A percentile compares a stretch with the other conserved stretches of the same genome.
These are phyloP conservation scores for Aquanectria penicillioides DNA, from an alignment of 2,329 filamentous ascomycete genomes.

Conservation along the genomic window DNA sequence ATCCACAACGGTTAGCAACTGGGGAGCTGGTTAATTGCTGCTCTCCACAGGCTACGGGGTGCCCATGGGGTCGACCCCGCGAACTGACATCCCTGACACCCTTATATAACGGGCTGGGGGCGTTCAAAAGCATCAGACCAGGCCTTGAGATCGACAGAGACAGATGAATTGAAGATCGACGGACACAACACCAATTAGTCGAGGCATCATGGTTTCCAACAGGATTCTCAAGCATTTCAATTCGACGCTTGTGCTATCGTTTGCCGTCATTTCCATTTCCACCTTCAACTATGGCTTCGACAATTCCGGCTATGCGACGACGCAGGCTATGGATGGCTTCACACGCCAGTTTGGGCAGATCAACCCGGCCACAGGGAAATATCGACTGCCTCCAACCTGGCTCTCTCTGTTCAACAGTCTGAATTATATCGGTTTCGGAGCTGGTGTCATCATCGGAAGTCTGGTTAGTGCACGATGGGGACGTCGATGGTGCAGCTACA, in stretches of 20 bases:
- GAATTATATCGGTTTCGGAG: slow-evolving; percentile 41
- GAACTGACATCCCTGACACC: too few species aligned
- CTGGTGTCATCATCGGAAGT: slow-evolving; percentile 43
- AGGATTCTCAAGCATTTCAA: too few species aligned
- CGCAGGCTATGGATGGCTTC: slow-evolving; percentile 51
- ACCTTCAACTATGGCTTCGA: slow-evolving; percentile 53
- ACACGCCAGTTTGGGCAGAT: slow-evolving; percentile 45
- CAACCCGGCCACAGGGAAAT: slow-evolving; percentile 36
- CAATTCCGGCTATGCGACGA: slow-evolving; percentile 48
- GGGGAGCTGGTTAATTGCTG: too few species aligned
- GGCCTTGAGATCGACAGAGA: too few species aligned
- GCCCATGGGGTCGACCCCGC: too few species aligned
- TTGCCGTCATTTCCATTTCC: slow-evolving; percentile 45
- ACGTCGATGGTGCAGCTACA: neutral
- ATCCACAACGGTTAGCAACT: too few species aligned
- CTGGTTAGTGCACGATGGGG: slow-evolving; percentile 34
- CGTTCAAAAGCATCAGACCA: too few species aligned
- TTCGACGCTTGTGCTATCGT: neutral
- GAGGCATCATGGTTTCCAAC: too few species aligned
- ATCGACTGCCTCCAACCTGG: slow-evolving; percentile 32
- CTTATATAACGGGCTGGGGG: too few species aligned
- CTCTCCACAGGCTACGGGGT: too few species aligned
- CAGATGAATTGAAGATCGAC: too few species aligned
- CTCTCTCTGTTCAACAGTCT: slow-evolving; percentile 48
- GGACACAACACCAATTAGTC: too few species aligned